phyloP scores from a whole-genome alignment of 129 eudicot species.

The Pseudognaphalium luteoalbum region DNA sequence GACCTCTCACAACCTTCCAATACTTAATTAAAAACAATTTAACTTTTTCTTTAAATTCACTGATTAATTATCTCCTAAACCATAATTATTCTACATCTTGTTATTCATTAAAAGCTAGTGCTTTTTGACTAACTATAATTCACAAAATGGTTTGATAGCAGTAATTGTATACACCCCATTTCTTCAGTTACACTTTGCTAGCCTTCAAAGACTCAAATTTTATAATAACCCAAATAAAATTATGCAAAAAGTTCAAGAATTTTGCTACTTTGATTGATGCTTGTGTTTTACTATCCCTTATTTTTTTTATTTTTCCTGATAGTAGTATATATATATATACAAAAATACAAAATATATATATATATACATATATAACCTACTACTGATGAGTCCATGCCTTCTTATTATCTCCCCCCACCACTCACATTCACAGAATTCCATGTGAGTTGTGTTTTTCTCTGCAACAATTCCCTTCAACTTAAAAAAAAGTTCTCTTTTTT shows the following conservation, averaged over 20 bases:
- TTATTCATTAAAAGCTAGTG: slow-evolving; percentile 24
- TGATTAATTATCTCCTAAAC: slow-evolving; percentile 24
- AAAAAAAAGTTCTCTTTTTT: slow-evolving; percentile 29
- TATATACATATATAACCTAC: slow-evolving; percentile 48
- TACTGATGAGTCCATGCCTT: slow-evolving; percentile 64
- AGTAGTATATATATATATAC: too few species aligned
- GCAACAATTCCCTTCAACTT: slow-evolving; percentile 46
- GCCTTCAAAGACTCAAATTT: slow-evolving; percentile 24
- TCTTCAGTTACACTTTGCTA: slow-evolving; percentile 35
- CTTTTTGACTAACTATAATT: slow-evolving; percentile 24
- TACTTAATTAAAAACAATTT: slow-evolving; percentile 12
- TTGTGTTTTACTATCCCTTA: slow-evolving; percentile 46
- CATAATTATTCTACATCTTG: slow-evolving; percentile 32
- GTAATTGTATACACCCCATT: slow-evolving; percentile 26
- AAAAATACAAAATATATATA: neutral
- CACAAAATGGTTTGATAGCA: neutral
- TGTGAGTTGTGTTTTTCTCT: slow-evolving; percentile 45
- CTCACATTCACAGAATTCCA: slow-evolving; percentile 50
- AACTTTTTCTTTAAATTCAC: slow-evolving; percentile 26
- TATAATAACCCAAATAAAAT: neutral
- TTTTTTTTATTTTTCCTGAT: neutral
- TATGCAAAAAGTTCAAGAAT: slow-evolving; percentile 11
- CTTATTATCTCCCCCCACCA: slow-evolving; percentile 43
- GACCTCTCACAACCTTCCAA: slow-evolving; percentile 41
- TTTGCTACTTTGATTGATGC: slow-evolving; percentile 41